phyloP scores from a whole-genome alignment of 805 yeast genomes.

The Kluyveromyces siamensis region DNA sequence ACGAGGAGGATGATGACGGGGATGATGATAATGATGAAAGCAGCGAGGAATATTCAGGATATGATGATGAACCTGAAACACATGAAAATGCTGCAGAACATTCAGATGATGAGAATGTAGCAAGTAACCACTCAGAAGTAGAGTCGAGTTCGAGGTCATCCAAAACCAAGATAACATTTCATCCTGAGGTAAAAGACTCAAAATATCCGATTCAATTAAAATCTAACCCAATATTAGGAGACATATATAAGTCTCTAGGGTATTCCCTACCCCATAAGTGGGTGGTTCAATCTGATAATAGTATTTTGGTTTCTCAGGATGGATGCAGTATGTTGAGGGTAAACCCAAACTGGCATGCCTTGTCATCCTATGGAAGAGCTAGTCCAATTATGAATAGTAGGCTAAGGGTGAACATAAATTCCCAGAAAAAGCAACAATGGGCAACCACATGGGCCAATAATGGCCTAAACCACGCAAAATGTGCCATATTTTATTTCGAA shows the following conservation, averaged over 20 bases:
- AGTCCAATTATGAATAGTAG: constrained; percentile 14
- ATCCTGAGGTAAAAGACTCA: constrained; percentile 10
- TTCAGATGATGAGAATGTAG: background rate
- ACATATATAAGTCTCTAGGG: constrained; percentile 19
- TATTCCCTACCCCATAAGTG: constrained; percentile 24
- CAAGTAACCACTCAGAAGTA: background rate
- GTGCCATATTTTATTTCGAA: constrained; percentile 26
- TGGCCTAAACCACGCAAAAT: constrained; percentile 12
- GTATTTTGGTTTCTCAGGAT: constrained; percentile 20
- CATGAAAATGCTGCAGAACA: background rate
- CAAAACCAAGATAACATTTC: constrained; percentile 6
- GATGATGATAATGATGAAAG: constrained; percentile 1
- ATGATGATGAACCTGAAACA: constrained; percentile 2
- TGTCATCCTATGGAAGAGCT: constrained; percentile 14
- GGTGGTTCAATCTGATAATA: constrained; percentile 19
- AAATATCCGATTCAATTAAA: constrained; percentile 9
- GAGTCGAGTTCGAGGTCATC: constrained; percentile 4
- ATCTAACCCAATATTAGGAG: constrained; percentile 13
- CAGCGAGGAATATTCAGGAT: constrained; percentile 1
- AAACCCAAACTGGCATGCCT: constrained; percentile 21
- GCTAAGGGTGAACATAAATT: constrained; percentile 12
- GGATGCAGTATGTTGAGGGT: constrained; percentile 19
- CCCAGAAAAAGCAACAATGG: constrained; percentile 16
- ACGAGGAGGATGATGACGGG: constrained; percentile 5
- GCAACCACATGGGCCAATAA: constrained; percentile 24